A percentile compares a stretch with the other conserved stretches of the same genome.
These are phyloP conservation scores for Mortierella sp. DNA, from an alignment of 371 early-diverging fungal species.

Conservation along the genomic window DNA sequence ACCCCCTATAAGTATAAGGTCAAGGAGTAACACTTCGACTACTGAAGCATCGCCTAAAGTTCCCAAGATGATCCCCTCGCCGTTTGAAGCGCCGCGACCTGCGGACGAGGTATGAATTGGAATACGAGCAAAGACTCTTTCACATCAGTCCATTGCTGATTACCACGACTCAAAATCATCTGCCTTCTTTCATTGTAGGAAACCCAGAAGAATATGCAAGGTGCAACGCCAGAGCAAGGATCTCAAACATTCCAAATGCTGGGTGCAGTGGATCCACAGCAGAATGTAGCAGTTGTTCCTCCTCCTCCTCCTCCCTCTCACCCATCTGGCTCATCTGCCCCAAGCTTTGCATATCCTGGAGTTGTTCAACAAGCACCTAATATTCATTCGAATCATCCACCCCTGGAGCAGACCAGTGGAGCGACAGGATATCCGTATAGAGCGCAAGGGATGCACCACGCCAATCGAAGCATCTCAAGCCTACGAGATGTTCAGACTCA, in stretches of 20 bases:
- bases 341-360: background rate
- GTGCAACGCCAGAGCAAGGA: background rate
- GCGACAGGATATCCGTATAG: constrained; percentile 9
- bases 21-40: constrained; percentile 11
- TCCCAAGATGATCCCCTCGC: constrained; percentile 35
- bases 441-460: constrained; percentile 21
- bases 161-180: too few species aligned
- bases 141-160: too few species aligned
- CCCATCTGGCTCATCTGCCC: too few species aligned
- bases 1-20: constrained; percentile 34
- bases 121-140: background rate
- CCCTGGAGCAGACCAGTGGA: constrained; percentile 4
- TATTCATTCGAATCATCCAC: background rate
- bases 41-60: constrained; percentile 11
- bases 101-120: constrained; percentile 15
- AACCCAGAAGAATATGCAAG: background rate
- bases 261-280: background rate
- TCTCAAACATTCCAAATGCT: constrained; percentile 13
- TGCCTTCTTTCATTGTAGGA: background rate
- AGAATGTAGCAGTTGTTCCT: background rate
- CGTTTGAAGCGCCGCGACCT: constrained; percentile 20
- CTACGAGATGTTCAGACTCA: constrained; percentile 30
- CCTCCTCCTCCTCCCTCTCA: background rate
- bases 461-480: constrained; percentile 40
- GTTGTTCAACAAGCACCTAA: background rate